A percentile compares a stretch with the other conserved stretches of the same genome.
Conservation (phyloP, 2,329 filamentous ascomycete species). For the Talaromyces sp. region DNA sequence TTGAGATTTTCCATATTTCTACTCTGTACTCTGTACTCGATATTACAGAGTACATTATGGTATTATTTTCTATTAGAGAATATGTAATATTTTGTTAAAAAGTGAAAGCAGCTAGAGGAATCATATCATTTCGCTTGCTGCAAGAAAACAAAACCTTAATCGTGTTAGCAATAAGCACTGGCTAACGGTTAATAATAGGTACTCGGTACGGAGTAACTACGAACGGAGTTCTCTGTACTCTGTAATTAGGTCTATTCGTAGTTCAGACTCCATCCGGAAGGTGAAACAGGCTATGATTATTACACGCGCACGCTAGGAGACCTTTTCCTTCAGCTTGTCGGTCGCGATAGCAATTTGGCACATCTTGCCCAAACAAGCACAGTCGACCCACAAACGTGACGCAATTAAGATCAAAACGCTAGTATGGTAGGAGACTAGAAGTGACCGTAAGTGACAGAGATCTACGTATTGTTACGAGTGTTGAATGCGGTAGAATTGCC, state of each 20-base stretch:
- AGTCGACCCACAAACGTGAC: slow-evolving; percentile 9
- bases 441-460: background rate
- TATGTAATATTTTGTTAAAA: background rate
- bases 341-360: background rate
- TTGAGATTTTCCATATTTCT: background rate
- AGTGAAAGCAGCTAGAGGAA: too few relatives aligned
- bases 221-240: too few relatives aligned
- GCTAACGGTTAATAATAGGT: too few relatives aligned
- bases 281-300: background rate
- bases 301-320: background rate
- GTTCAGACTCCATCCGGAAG: background rate
- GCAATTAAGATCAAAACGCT: slow-evolving; percentile 3
- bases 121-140: background rate
- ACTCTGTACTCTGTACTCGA: too few relatives aligned
- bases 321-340: background rate
- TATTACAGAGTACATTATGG: too few relatives aligned
- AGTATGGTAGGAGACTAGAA: background rate
- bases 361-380: background rate
- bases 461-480: background rate
- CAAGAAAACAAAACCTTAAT: background rate
- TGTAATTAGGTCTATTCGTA: background rate
- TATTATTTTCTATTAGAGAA: background rate
- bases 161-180: too few relatives aligned
- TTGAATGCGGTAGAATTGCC: background rate
- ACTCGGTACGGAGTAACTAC: too few relatives aligned